These are phyloP conservation scores for Prunus mira DNA, from an alignment of 306 rosid genomes.

Conservation along the genomic window DNA sequence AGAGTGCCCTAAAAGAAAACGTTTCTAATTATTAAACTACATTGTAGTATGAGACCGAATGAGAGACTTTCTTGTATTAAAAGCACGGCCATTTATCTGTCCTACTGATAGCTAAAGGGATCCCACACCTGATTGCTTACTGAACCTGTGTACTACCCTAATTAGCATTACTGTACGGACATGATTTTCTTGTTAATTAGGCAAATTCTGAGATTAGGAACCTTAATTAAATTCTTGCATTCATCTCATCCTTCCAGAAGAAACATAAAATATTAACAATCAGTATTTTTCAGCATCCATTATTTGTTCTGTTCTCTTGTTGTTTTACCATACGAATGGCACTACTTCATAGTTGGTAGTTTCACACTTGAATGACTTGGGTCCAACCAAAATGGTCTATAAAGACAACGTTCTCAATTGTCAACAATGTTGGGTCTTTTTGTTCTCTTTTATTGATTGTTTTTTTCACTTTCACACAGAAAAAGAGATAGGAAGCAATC, in stretches of 20 bases:
- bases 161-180: neutral
- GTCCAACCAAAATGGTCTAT: neutral
- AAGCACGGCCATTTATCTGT: too few species aligned
- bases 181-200: neutral
- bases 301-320: neutral
- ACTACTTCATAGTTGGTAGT: neutral
- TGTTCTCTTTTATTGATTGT: neutral
- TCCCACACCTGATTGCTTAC: neutral
- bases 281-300: neutral
- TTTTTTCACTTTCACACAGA: neutral
- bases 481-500: neutral
- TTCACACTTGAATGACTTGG: neutral
- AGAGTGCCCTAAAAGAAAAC: too few species aligned
- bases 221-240: neutral
- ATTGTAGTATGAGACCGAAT: too few species aligned
- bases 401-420: neutral
- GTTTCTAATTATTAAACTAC: too few species aligned
- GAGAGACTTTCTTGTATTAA: too few species aligned
- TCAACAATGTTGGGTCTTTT: neutral
- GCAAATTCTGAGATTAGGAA: neutral
- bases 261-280: neutral
- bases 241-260: neutral
- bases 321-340: neutral
- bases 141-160: neutral
- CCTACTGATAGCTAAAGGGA: too few species aligned